phyloP scores from a whole-genome alignment of 116 monocot species.

The Iris pallida region DNA sequence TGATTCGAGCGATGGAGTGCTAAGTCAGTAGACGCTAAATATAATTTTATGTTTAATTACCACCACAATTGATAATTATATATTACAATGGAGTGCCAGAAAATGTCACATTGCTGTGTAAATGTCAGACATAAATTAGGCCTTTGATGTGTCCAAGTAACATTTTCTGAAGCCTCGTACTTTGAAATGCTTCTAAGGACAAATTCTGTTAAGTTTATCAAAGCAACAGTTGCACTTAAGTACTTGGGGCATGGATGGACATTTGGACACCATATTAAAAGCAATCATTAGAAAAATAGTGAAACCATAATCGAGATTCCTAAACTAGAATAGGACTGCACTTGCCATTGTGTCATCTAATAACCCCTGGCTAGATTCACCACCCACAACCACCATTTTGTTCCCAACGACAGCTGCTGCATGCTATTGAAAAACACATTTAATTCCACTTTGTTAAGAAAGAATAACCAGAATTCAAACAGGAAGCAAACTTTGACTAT shows the following conservation, averaged over 20 bases:
- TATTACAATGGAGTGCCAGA: too few species aligned
- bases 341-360: conserved; percentile 83
- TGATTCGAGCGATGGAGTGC: too few species aligned
- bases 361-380: conserved; percentile 71
- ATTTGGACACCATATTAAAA: too few species aligned
- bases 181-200: background rate
- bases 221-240: background rate
- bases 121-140: too few species aligned
- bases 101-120: too few species aligned
- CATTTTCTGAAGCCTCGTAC: too few species aligned
- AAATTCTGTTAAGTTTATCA: background rate
- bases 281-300: background rate
- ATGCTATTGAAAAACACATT: conserved; percentile 44
- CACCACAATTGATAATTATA: too few species aligned
- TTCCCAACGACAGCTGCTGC: conserved; percentile 84
- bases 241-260: too few species aligned
- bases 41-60: too few species aligned
- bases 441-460: background rate
- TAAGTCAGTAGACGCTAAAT: too few species aligned
- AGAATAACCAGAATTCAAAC: background rate
- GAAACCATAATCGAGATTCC: background rate
- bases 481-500: background rate
- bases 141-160: too few species aligned
- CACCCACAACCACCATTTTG: conserved; percentile 97
- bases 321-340: background rate